These are phyloP conservation scores for Cladophialophora carrionii DNA, from an alignment of 2,329 filamentous ascomycete species.

Conservation along the genomic window DNA sequence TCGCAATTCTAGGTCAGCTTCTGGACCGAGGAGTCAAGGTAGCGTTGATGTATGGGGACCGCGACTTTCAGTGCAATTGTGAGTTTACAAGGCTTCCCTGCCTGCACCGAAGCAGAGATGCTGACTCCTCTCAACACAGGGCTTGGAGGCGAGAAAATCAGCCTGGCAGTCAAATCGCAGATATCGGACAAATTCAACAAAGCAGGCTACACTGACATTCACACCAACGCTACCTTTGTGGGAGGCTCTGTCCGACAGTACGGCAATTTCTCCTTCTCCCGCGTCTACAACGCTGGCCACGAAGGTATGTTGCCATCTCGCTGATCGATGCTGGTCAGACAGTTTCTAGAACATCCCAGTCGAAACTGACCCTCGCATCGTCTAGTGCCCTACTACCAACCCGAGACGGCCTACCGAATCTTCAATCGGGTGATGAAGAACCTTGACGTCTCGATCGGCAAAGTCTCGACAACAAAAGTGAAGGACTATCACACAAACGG, in stretches of 20 bases:
- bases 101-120: neutral
- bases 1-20: conserved; percentile 49
- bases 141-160: conserved; percentile 60
- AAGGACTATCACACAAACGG: conserved; percentile 45
- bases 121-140: conserved; percentile 35
- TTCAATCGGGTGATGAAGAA: conserved; percentile 58
- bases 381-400: conserved; percentile 58
- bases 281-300: conserved; percentile 48
- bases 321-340: no score
- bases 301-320: conserved; percentile 26
- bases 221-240: conserved; percentile 50
- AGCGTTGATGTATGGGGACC: conserved; percentile 57
- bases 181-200: conserved; percentile 51
- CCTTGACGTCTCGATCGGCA: conserved; percentile 60
- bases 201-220: conserved; percentile 55
- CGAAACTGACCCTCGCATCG: neutral
- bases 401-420: conserved; percentile 58
- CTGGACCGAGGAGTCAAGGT: conserved; percentile 58
- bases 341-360: neutral
- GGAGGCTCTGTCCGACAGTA: conserved; percentile 50
- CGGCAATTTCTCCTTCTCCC: conserved; percentile 56
- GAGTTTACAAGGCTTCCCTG: neutral
- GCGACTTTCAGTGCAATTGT: conserved; percentile 47
- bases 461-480: conserved; percentile 44
- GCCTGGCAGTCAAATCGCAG: conserved; percentile 54